Conservation (phyloP, 1,284 basidiomycete species). For the Entoloma clypeatum region DNA sequence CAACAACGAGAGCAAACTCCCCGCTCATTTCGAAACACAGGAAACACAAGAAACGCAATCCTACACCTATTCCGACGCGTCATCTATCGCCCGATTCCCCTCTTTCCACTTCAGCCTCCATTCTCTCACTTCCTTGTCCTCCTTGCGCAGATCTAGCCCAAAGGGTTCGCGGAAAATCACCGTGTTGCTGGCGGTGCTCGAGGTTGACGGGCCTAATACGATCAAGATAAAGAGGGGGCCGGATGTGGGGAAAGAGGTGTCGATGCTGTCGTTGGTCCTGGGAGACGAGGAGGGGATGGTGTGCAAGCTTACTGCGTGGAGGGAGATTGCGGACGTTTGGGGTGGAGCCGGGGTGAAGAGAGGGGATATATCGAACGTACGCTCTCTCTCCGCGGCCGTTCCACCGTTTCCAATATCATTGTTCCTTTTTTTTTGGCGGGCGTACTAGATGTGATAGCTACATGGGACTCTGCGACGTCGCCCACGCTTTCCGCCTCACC, state of each 20-base stretch:
- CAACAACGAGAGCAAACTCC: slow-evolving; percentile 15
- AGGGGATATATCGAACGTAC: slow-evolving; percentile 70
- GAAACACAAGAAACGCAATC: slow-evolving; percentile 48
- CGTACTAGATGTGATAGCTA: slow-evolving; percentile 46
- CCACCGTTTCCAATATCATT: slow-evolving; percentile 8
- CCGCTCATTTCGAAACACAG: slow-evolving; percentile 35
- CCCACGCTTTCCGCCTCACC: slow-evolving; percentile 60
- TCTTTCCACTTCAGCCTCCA: slow-evolving; percentile 64
- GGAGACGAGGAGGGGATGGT: slow-evolving; percentile 64
- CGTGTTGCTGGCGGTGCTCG: slow-evolving; percentile 60
- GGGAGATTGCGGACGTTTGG: slow-evolving; percentile 69
- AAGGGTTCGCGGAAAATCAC: slow-evolving; percentile 44
- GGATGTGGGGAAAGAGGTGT: slow-evolving; percentile 64
- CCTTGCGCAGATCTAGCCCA: slow-evolving; percentile 28
- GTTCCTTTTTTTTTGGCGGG: slow-evolving; percentile 3
- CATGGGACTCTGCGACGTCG: slow-evolving; percentile 39
- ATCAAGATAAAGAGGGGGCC: slow-evolving; percentile 60
- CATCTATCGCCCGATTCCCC: slow-evolving; percentile 65
- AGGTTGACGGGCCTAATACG: slow-evolving; percentile 68
- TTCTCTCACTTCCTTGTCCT: slow-evolving; percentile 44
- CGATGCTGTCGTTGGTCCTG: slow-evolving; percentile 60
- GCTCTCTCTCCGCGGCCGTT: slow-evolving; percentile 24
- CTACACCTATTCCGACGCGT: slow-evolving; percentile 53
- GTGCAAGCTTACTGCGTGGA: slow-evolving; percentile 71
- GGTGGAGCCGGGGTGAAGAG: slow-evolving; percentile 53